Evolutionary conservation across 768 basidiomycete genomes (phyloP).

Genomic region (Galerina sulciceps): DNA sequence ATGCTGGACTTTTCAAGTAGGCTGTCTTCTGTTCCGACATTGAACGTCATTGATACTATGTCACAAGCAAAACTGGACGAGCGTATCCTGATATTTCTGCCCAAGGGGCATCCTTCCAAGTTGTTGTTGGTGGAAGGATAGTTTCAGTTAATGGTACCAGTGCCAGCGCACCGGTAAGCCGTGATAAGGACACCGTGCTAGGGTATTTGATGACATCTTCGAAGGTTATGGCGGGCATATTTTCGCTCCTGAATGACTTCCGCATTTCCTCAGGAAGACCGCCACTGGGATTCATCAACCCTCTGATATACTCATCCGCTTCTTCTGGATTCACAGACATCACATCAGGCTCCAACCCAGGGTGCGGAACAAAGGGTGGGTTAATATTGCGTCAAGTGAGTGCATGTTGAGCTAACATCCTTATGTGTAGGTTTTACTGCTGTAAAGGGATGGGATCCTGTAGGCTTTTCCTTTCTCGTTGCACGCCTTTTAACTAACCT

Average conservation of each 20-base stretch:
- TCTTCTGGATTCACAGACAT: constrained; percentile 60
- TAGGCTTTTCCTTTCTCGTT: constrained; percentile 27
- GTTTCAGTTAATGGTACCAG: constrained; percentile 57
- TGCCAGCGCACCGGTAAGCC: constrained; percentile 58
- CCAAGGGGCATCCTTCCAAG: constrained; percentile 58
- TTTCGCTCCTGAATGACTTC: constrained; percentile 66
- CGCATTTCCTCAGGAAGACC: constrained; percentile 49
- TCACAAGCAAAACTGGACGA: constrained; percentile 46
- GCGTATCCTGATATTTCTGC: constrained; percentile 67
- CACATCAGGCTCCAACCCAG: constrained; percentile 63
- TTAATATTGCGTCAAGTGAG: not conserved
- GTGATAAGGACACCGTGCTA: not conserved
- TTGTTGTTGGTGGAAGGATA: constrained; percentile 52
- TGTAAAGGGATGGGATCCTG: constrained; percentile 43
- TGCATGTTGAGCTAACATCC: not conserved
- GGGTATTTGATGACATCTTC: not conserved
- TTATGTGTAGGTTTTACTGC: constrained; percentile 28
- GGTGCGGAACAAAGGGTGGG: constrained; percentile 59
- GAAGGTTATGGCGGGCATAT: constrained; percentile 61
- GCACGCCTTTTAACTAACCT: constrained; percentile 1
- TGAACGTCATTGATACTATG: constrained; percentile 9
- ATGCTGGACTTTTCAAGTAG: constrained; percentile 57
- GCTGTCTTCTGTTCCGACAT: constrained; percentile 13
- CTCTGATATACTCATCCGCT: constrained; percentile 45
- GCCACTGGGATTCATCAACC: constrained; percentile 66